These are phyloP conservation scores for Sugiyamaella grinbergsii DNA, from an alignment of 1,139 yeast species.

Conservation along the genomic window DNA sequence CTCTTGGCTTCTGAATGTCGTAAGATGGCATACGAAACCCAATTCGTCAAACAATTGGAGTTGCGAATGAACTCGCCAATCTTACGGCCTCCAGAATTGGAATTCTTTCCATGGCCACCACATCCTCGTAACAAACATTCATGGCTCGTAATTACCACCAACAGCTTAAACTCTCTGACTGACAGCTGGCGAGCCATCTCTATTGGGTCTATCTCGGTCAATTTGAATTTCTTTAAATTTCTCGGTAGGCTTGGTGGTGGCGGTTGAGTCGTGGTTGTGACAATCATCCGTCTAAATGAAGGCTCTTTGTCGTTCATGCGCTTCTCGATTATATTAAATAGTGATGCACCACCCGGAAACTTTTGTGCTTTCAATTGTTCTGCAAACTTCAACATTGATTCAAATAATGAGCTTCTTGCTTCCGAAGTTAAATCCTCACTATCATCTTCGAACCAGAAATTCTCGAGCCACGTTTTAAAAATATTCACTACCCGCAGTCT, in stretches of 20 bases:
- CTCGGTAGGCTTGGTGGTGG: slow-evolving; percentile 38
- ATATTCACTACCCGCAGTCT: slow-evolving; percentile 69
- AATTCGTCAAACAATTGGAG: slow-evolving; percentile 85
- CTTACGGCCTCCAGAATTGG: slow-evolving; percentile 26
- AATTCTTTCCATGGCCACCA: slow-evolving; percentile 53
- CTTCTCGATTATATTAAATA: slow-evolving; percentile 33
- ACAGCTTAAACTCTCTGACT: slow-evolving; percentile 70
- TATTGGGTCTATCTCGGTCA: slow-evolving; percentile 64
- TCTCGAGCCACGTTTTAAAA: slow-evolving; percentile 69
- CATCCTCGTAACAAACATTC: slow-evolving; percentile 83
- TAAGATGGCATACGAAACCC: slow-evolving; percentile 78
- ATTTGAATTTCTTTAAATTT: slow-evolving; percentile 33
- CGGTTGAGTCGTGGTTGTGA: slow-evolving; percentile 30
- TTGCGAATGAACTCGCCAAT: slow-evolving; percentile 71
- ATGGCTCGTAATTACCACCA: slow-evolving; percentile 65
- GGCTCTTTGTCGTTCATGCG: slow-evolving; percentile 35
- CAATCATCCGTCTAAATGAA: slow-evolving; percentile 32
- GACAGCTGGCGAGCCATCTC: slow-evolving; percentile 87
- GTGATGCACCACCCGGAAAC: slow-evolving; percentile 46
- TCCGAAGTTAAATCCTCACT: slow-evolving; percentile 43
- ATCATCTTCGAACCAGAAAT: slow-evolving; percentile 73
- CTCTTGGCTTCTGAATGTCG: slow-evolving; percentile 60
- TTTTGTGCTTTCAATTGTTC: slow-evolving; percentile 51
- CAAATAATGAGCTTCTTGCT: slow-evolving; percentile 45
- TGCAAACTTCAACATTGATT: slow-evolving; percentile 60